phyloP scores from a whole-genome alignment of 2,329 filamentous ascomycete genomes.

The Herpotrichia juniperi region DNA sequence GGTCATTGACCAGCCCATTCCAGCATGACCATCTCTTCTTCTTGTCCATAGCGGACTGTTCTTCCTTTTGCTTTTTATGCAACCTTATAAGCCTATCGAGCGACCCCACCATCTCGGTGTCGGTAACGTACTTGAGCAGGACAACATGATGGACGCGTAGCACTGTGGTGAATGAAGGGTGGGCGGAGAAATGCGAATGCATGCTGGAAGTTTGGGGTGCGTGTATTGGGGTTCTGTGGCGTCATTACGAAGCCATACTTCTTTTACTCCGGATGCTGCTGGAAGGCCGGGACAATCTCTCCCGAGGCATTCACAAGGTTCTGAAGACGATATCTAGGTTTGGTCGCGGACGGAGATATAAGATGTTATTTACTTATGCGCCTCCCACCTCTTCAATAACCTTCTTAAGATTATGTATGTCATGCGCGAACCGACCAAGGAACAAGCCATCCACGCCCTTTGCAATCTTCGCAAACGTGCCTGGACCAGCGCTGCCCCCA shows the following conservation, averaged over 20 bases:
- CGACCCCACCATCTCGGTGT: conserved; percentile 5
- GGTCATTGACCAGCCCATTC: neutral
- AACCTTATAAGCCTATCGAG: conserved; percentile 4
- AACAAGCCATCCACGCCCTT: conserved; percentile 80
- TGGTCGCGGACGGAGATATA: neutral
- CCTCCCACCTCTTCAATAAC: conserved; percentile 74
- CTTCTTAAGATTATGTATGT: conserved; percentile 72
- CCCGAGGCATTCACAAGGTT: neutral
- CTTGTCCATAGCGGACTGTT: neutral
- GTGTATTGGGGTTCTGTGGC: too few relatives aligned
- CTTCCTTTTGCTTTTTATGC: conserved; percentile 2
- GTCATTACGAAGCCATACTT: neutral
- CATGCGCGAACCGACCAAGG: conserved; percentile 80
- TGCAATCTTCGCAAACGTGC: conserved; percentile 71
- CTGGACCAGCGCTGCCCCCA: conserved; percentile 82
- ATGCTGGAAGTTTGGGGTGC: neutral
- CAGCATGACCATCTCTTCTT: neutral
- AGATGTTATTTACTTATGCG: conserved; percentile 19
- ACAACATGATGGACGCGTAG: conserved; percentile 3
- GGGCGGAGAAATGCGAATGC: neutral
- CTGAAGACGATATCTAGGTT: neutral
- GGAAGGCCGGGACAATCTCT: neutral
- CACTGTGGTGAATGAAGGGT: neutral
- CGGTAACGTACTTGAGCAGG: conserved; percentile 1
- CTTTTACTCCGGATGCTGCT: neutral